phyloP scores from a whole-genome alignment of 2,329 filamentous ascomycete genomes.

The Boeremia lycopersici region DNA sequence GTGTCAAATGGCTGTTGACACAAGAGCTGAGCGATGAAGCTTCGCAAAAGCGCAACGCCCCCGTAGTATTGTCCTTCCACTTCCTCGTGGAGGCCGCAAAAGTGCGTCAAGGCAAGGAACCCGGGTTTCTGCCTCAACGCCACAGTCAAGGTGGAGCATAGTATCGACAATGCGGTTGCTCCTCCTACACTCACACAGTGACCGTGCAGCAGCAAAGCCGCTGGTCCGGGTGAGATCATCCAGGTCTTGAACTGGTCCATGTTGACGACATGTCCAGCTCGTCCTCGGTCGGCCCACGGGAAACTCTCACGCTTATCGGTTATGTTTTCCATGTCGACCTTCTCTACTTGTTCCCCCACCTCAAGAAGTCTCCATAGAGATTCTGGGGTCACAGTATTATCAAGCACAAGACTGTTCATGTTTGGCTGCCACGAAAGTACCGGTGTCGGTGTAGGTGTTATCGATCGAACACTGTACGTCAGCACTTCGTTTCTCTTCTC shows the following conservation, averaged over 20 bases:
- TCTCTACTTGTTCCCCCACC: not conserved
- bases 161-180: not conserved
- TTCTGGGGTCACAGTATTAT: no score
- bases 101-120: not conserved
- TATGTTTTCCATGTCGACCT: not conserved
- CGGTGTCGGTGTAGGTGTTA: no score
- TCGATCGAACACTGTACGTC: no score
- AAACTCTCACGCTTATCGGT: not conserved
- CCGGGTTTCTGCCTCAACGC: not conserved
- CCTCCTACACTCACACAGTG: not conserved
- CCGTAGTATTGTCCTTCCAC: not conserved
- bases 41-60: not conserved
- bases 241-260: not conserved
- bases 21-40: not conserved
- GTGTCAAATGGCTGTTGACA: not conserved
- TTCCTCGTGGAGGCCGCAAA: not conserved
- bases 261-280: not conserved
- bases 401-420: no score
- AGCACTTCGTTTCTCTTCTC: no score
- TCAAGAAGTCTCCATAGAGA: no score
- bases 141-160: not conserved
- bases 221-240: not conserved
- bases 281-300: not conserved
- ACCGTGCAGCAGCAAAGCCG: not conserved
- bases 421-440: no score